phyloP scores from a whole-genome alignment of 805 yeast genomes.

The Metschnikowia borealis region DNA sequence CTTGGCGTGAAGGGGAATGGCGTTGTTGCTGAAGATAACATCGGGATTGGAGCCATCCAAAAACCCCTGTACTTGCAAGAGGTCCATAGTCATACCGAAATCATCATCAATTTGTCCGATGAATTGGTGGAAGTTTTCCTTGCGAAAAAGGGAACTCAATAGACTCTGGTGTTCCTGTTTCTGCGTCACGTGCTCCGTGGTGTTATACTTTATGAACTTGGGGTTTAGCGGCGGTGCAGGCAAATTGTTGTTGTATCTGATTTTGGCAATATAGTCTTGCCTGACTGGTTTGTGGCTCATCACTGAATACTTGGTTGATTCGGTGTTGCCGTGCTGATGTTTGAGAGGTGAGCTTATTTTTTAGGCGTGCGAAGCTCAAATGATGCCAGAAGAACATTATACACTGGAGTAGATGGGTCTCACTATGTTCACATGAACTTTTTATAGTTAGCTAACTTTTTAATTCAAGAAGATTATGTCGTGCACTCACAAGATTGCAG shows the following conservation, averaged over 20 bases:
- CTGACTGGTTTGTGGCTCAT: conserved; percentile 38
- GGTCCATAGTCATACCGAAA: conserved; percentile 74
- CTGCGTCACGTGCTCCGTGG: conserved; percentile 33
- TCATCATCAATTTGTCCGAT: conserved; percentile 54
- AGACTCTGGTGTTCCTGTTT: conserved; percentile 45
- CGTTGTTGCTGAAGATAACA: conserved; percentile 31
- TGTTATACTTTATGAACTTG: conserved; percentile 59
- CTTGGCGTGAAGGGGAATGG: conserved; percentile 60
- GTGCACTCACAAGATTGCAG: too few species aligned
- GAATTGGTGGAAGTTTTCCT: conserved; percentile 63
- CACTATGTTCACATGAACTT: too few species aligned
- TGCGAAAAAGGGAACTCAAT: conserved; percentile 68
- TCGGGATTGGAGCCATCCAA: conserved; percentile 57
- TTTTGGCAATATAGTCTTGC: conserved; percentile 77
- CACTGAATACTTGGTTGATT: neutral
- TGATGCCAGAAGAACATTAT: neutral
- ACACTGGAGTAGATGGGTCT: neutral
- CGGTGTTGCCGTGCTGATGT: neutral
- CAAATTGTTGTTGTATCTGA: conserved; percentile 77
- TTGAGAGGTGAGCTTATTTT: neutral
- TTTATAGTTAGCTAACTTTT: too few species aligned
- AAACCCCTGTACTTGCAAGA: conserved; percentile 61
- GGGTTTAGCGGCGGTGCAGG: conserved; percentile 96
- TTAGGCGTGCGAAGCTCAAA: conserved; percentile 6
- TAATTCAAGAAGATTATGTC: too few species aligned